phyloP scores from a whole-genome alignment of 2,329 filamentous ascomycete genomes.

The Blumeriella jaapii region DNA sequence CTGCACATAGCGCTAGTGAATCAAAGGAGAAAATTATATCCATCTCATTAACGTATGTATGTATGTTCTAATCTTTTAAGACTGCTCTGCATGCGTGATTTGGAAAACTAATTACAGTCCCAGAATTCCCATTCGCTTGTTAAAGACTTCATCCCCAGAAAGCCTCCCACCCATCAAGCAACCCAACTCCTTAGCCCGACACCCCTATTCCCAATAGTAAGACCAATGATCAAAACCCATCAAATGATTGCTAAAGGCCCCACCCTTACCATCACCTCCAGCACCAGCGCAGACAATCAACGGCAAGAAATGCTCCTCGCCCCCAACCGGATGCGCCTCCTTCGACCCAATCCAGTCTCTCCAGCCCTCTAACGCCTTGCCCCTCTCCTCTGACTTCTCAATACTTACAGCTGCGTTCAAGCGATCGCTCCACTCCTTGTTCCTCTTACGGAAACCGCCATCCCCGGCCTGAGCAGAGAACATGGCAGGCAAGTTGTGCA shows the following conservation, averaged over 20 bases:
- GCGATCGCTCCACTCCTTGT: conserved; percentile 39
- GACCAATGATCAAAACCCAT: conserved; percentile 13
- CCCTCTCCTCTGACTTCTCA: conserved; percentile 27
- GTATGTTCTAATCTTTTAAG: too few relatives aligned
- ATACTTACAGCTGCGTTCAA: conserved; percentile 27
- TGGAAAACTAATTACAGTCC: too few relatives aligned
- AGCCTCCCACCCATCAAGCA: too few relatives aligned
- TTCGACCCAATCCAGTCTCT: conserved; percentile 41
- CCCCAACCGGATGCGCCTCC: conserved; percentile 44
- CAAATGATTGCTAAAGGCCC: conserved; percentile 13
- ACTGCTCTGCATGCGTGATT: too few relatives aligned
- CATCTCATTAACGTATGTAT: too few relatives aligned
- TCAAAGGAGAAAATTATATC: too few relatives aligned
- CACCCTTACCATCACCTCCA: conserved; percentile 36
- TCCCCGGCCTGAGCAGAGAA: conserved; percentile 34
- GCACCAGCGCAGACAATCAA: conserved; percentile 46
- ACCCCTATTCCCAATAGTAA: conserved; percentile 18
- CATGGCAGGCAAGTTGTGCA: conserved; percentile 54
- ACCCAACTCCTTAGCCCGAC: too few relatives aligned
- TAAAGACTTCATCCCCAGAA: too few relatives aligned
- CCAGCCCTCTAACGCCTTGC: conserved; percentile 34
- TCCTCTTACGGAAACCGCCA: conserved; percentile 46
- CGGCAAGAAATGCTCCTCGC: conserved; percentile 50
- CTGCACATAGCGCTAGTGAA: too few relatives aligned
- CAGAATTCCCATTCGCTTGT: too few relatives aligned